Evolutionary conservation across 345 rosid species (phyloP).

Genomic region (Pistacia vera): DNA sequence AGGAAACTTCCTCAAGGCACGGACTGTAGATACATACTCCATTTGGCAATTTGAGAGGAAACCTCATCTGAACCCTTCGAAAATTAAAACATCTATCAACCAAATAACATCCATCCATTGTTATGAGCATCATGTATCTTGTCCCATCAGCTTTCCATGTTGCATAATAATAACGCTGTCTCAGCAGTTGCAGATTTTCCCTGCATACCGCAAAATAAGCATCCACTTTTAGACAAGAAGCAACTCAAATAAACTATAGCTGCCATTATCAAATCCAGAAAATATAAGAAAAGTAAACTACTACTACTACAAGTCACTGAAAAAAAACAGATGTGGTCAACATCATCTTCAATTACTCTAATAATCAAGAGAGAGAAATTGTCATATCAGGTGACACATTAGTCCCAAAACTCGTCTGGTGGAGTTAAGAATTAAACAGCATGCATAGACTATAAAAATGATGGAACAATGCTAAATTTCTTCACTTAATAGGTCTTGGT

Average conservation of each 20-base stretch:
- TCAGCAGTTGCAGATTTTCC: slow-evolving; percentile 84
- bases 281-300: too few relatives aligned
- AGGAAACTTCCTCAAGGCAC: slow-evolving; percentile 4
- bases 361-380: not conserved
- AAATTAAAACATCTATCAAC: slow-evolving; percentile 88
- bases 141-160: slow-evolving; percentile 99
- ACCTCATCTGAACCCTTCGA: slow-evolving; percentile 95
- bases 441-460: not conserved
- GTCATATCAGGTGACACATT: not conserved
- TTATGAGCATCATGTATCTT: slow-evolving; percentile 95
- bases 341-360: not conserved
- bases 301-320: not conserved
- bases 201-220: slow-evolving; percentile 45
- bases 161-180: slow-evolving; percentile 95
- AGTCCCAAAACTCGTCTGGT: not conserved
- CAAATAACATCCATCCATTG: slow-evolving; percentile 84
- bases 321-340: not conserved
- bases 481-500: not conserved
- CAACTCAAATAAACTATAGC: not conserved
- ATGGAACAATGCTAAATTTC: not conserved
- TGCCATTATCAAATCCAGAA: not conserved
- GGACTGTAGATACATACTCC: slow-evolving; percentile 59
- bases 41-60: slow-evolving; percentile 69
- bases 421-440: not conserved
- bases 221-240: not conserved